A percentile compares a stretch with the other conserved stretches of the same genome.
Evolutionary conservation across 2,329 filamentous ascomycete genomes (phyloP).

Genomic region (Ophiobolus disseminans): DNA sequence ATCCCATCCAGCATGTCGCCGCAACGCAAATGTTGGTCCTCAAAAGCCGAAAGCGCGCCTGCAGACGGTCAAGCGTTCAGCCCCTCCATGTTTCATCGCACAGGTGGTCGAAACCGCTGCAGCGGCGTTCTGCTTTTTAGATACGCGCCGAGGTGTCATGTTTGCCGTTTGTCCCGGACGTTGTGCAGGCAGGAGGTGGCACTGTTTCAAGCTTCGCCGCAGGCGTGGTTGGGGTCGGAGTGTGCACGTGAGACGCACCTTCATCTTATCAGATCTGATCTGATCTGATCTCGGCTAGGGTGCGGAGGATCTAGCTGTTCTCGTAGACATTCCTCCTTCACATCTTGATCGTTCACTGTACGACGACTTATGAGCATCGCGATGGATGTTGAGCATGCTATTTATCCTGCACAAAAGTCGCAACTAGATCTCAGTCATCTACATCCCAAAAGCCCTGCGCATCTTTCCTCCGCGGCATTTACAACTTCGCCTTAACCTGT

Average conservation of each 20-base stretch:
- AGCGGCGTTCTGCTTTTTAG: constrained; percentile 18
- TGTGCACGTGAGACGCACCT: constrained; percentile 9
- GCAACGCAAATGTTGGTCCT: background rate
- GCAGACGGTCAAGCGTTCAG: background rate
- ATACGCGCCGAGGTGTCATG: constrained; percentile 12
- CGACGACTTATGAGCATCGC: no score
- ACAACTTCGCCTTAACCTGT: constrained; percentile 49
- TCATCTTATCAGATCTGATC: constrained; percentile 40
- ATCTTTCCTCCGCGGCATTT: no score
- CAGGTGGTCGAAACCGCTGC: constrained; percentile 28
- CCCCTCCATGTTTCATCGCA: constrained; percentile 18
- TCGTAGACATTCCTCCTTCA: no score
- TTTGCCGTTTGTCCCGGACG: constrained; percentile 25
- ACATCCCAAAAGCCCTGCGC: no score
- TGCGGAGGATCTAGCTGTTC: constrained; percentile 30
- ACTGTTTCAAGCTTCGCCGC: constrained; percentile 16
- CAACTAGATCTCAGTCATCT: background rate
- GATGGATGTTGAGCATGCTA: no score
- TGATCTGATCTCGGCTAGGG: constrained; percentile 2
- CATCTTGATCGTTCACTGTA: no score
- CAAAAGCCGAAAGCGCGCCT: constrained; percentile 3
- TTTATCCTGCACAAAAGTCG: no score
- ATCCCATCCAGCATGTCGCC: background rate
- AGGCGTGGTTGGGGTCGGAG: background rate
- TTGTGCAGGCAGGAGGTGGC: constrained; percentile 7